A percentile compares a stretch with the other conserved stretches of the same genome.
These are phyloP conservation scores for Plantago major DNA, from an alignment of 257 asterid genomes.

Conservation along the genomic window DNA sequence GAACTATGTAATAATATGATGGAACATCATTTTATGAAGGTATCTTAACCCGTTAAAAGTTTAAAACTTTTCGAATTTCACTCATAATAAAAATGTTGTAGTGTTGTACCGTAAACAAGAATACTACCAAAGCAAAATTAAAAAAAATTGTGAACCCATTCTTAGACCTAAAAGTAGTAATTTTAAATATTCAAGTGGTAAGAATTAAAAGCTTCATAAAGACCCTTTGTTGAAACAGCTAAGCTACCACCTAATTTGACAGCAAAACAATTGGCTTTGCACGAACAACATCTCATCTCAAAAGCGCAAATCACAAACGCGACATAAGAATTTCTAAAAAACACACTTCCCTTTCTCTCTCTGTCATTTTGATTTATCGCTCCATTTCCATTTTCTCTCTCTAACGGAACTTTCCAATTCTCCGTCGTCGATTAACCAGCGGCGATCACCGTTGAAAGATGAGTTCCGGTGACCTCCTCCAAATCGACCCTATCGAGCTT, in stretches of 20 bases:
- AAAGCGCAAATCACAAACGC: background rate
- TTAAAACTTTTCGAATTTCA: too few species aligned
- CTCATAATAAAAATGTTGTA: too few species aligned
- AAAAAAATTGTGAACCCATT: too few species aligned
- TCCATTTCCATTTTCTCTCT: conserved; percentile 8
- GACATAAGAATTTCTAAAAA: background rate
- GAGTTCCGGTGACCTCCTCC: conserved; percentile 38
- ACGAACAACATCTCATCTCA: background rate
- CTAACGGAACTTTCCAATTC: background rate
- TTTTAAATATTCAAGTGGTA: background rate
- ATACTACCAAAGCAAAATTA: too few species aligned
- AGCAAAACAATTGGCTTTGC: conserved; percentile 1
- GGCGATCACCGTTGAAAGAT: conserved; percentile 20
- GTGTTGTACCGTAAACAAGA: too few species aligned
- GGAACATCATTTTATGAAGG: too few species aligned
- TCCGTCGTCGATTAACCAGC: background rate
- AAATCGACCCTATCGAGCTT: conserved; percentile 47
- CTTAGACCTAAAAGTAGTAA: too few species aligned
- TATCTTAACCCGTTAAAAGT: too few species aligned
- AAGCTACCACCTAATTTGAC: conserved; percentile 4
- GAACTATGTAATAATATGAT: too few species aligned
- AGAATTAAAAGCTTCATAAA: background rate
- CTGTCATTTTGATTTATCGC: background rate
- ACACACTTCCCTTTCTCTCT: too few species aligned
- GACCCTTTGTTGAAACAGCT: background rate